Conservation (phyloP, 106 monocot species). For the Phalaenopsis aphrodite region DNA sequence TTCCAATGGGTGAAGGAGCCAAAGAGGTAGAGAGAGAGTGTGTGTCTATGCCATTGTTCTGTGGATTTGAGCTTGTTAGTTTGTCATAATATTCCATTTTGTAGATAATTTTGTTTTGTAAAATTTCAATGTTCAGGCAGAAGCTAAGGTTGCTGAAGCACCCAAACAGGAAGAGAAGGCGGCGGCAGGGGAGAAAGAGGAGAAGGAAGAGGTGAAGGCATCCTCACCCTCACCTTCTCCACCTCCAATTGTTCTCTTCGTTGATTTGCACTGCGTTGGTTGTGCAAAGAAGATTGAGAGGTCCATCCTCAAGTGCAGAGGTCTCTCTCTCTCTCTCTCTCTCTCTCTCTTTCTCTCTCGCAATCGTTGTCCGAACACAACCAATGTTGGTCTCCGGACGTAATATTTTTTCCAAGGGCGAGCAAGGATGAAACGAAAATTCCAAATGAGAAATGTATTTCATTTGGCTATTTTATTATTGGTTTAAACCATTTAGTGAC, state of each 20-base stretch:
- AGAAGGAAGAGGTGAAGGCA: slow-evolving; percentile 24
- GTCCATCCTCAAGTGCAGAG: slow-evolving; percentile 49
- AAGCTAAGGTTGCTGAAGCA: slow-evolving; percentile 22
- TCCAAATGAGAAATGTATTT: too few species aligned
- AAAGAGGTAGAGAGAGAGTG: not conserved
- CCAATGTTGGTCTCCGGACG: too few species aligned
- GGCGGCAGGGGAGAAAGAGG: slow-evolving; percentile 21
- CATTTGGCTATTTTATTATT: too few species aligned
- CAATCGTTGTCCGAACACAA: too few species aligned
- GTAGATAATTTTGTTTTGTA: not conserved
- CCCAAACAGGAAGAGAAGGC: slow-evolving; percentile 12
- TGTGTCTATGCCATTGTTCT: not conserved
- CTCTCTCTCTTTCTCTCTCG: too few species aligned
- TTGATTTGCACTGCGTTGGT: slow-evolving; percentile 73
- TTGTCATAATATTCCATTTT: not conserved
- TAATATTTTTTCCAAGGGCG: too few species aligned
- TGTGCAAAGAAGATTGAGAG: slow-evolving; percentile 59
- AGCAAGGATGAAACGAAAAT: too few species aligned
- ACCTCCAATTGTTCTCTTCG: slow-evolving; percentile 40
- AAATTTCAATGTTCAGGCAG: slow-evolving; percentile 3
- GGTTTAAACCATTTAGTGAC: too few species aligned
- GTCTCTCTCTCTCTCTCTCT: slow-evolving; percentile 7
- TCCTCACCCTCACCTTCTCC: slow-evolving; percentile 27
- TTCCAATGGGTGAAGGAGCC: slow-evolving; percentile 7
- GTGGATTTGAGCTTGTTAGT: not conserved